Evolutionary conservation across 2,329 filamentous ascomycete genomes (phyloP).

Genomic region (Phaeoacremonium minimum): DNA sequence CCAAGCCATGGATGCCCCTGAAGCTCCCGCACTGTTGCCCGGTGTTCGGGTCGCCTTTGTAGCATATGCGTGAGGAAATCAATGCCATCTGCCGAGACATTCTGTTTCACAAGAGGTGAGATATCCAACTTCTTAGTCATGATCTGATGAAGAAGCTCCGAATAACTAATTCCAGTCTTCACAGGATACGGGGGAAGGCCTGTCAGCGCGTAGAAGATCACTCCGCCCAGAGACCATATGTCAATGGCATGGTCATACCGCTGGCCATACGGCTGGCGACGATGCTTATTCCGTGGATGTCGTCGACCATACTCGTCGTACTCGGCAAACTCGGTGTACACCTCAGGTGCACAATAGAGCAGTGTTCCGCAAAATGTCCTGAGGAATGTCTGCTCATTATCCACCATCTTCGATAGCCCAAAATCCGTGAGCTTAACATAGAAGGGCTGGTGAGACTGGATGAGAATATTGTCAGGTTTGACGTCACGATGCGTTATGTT

Average conservation of each 20-base stretch:
- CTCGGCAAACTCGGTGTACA: slow-evolving; percentile 72
- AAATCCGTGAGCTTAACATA: slow-evolving; percentile 93
- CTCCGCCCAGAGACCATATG: slow-evolving; percentile 93
- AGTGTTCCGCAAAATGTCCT: slow-evolving; percentile 96
- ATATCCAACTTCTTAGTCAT: slow-evolving; percentile 74
- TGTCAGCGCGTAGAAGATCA: slow-evolving; percentile 83
- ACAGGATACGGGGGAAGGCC: slow-evolving; percentile 77
- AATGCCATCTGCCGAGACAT: slow-evolving; percentile 63
- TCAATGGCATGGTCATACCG: slow-evolving; percentile 91
- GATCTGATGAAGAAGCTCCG: slow-evolving; percentile 77
- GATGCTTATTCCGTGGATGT: slow-evolving; percentile 57
- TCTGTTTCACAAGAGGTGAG: slow-evolving; percentile 51
- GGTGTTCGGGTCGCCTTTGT: slow-evolving; percentile 70
- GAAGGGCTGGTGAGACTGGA: slow-evolving; percentile 68
- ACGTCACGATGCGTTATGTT: slow-evolving; percentile 98
- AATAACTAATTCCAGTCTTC: slow-evolving; percentile 69
- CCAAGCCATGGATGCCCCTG: slow-evolving; percentile 71
- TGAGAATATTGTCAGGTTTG: slow-evolving; percentile 96
- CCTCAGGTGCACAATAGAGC: slow-evolving; percentile 93
- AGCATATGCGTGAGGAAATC: slow-evolving; percentile 78
- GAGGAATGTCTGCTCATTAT: slow-evolving; percentile 84
- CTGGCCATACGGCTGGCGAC: slow-evolving; percentile 47
- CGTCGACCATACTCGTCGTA: slow-evolving; percentile 68
- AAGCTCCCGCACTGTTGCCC: slow-evolving; percentile 69
- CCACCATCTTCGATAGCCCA: slow-evolving; percentile 90